These are phyloP conservation scores for Yamadazyma takamatsuzukensis DNA, from an alignment of 805 yeast species.

Conservation along the genomic window DNA sequence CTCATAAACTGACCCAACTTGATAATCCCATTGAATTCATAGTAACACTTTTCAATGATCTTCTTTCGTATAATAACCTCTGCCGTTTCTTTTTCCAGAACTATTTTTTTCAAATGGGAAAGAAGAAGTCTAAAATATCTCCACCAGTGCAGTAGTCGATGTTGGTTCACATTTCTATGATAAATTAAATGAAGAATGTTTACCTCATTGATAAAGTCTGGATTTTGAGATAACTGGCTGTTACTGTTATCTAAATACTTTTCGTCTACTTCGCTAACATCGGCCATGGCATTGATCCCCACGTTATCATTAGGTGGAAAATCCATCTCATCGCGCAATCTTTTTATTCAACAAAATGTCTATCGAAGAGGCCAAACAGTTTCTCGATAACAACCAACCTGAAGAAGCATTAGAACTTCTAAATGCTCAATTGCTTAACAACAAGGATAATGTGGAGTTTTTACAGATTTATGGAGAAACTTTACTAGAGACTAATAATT, in stretches of 20 bases:
- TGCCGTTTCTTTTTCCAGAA: constrained; percentile 2
- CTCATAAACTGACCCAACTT: constrained; percentile 73
- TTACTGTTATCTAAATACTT: not conserved
- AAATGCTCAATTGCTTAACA: constrained; percentile 28
- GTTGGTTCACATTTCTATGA: constrained; percentile 76
- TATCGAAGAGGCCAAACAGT: constrained; percentile 36
- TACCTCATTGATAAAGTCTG: constrained; percentile 50
- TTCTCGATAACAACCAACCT: constrained; percentile 47
- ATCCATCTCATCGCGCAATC: not conserved
- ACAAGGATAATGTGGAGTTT: constrained; percentile 39
- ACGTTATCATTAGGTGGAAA: no score
- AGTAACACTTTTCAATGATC: constrained; percentile 47
- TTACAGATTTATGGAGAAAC: constrained; percentile 70
- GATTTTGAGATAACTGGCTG: not conserved
- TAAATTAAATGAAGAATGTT: constrained; percentile 59
- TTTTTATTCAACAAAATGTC: constrained; percentile 2
- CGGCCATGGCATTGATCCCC: no score
- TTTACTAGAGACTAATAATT: constrained; percentile 72
- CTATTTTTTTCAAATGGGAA: constrained; percentile 46
- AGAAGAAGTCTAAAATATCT: constrained; percentile 58
- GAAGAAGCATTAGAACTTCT: constrained; percentile 51
- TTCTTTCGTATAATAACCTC: constrained; percentile 13
- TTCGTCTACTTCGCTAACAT: not conserved
- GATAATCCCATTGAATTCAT: constrained; percentile 62
- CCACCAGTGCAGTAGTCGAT: constrained; percentile 76